These are phyloP conservation scores for Coleophoma eucalyptorum DNA, from an alignment of 2,329 filamentous ascomycete genomes.

Conservation along the genomic window DNA sequence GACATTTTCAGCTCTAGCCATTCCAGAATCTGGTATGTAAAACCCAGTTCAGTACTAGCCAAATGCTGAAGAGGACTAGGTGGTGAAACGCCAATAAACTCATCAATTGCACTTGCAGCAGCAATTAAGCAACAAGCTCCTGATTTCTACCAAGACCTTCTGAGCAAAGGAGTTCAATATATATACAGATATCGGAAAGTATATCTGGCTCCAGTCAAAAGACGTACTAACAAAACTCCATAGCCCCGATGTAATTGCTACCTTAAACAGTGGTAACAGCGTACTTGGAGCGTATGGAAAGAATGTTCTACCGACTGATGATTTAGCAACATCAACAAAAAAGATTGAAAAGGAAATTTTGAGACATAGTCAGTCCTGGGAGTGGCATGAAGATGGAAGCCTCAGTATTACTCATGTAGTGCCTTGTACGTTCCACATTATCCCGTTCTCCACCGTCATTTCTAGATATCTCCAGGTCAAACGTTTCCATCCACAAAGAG, in stretches of 20 bases:
- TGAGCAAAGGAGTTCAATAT: slow-evolving; percentile 38
- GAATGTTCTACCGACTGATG: slow-evolving; percentile 36
- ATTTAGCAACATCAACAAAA: slow-evolving; percentile 31
- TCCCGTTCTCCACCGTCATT: background rate
- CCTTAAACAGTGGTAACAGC: slow-evolving; percentile 29
- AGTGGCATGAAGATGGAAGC: slow-evolving; percentile 32
- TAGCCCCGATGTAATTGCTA: background rate
- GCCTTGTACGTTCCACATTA: slow-evolving; percentile 17
- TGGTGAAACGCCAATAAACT: slow-evolving; percentile 42
- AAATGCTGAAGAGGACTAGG: slow-evolving; percentile 17
- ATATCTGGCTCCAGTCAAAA: slow-evolving; percentile 30
- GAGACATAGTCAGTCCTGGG: slow-evolving; percentile 28
- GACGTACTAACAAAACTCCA: slow-evolving; percentile 37
- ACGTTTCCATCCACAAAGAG: too few relatives aligned
- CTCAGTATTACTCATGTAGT: slow-evolving; percentile 29
- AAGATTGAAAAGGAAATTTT: slow-evolving; percentile 37
- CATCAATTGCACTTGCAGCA: slow-evolving; percentile 40
- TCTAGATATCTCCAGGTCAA: too few relatives aligned
- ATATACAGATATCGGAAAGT: slow-evolving; percentile 38
- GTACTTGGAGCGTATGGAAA: slow-evolving; percentile 39
- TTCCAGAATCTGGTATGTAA: slow-evolving; percentile 16
- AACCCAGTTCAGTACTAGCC: background rate
- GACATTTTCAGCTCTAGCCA: slow-evolving; percentile 24
- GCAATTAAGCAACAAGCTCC: slow-evolving; percentile 40
- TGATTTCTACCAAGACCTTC: slow-evolving; percentile 38